These are phyloP conservation scores for Bothriochloa decipiens DNA, from an alignment of 176 grass and related monocot genomes.

Conservation along the genomic window DNA sequence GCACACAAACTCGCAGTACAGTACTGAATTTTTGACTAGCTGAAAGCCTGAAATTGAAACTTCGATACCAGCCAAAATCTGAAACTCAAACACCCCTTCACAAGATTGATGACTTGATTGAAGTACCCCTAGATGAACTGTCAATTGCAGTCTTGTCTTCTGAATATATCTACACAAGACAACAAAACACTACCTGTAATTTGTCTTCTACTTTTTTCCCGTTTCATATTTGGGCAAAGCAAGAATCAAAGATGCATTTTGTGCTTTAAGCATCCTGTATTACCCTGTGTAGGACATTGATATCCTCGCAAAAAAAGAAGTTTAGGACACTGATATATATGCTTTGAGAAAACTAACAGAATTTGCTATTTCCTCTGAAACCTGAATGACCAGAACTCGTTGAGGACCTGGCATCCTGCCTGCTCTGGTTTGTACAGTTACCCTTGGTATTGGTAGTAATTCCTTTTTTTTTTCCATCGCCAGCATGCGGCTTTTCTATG, in stretches of 20 bases:
- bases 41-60: not conserved
- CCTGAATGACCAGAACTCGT: not conserved
- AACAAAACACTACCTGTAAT: not conserved
- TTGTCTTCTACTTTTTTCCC: not conserved
- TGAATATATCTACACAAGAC: not conserved
- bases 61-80: not conserved
- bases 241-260: not conserved
- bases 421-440: not conserved
- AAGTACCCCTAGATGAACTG: not conserved
- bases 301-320: too few species aligned
- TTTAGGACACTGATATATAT: too few species aligned
- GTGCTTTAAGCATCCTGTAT: not conserved
- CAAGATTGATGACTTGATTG: not conserved
- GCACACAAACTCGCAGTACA: not conserved
- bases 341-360: not conserved
- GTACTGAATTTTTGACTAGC: not conserved
- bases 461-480: too few species aligned
- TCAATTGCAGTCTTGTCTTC: not conserved
- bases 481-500: not conserved
- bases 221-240: not conserved
- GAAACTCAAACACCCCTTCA: not conserved
- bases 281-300: not conserved
- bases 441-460: not conserved
- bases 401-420: not conserved
- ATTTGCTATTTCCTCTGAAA: not conserved